A percentile compares a stretch with the other conserved stretches of the same genome.
phyloP scores from a whole-genome alignment of 768 basidiomycete species.

The Kondoa malvinella region DNA sequence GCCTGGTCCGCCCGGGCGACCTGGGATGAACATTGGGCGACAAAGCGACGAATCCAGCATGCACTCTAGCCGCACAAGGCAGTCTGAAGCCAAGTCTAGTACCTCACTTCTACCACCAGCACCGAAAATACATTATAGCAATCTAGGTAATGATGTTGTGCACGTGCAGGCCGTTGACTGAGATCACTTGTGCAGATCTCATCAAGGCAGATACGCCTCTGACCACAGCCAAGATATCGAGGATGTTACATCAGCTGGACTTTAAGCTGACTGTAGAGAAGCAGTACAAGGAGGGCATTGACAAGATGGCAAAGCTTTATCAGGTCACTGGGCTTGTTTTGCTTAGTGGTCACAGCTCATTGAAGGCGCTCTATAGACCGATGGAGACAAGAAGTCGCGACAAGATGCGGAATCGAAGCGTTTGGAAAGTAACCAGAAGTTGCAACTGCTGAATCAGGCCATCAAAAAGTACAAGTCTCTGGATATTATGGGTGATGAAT shows the following conservation, averaged over 20 bases:
- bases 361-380: constrained; percentile 36
- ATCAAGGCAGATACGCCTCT: constrained; percentile 95
- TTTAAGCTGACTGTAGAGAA: constrained; percentile 97
- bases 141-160: constrained; percentile 37
- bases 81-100: neutral
- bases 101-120: constrained; percentile 5
- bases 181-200: constrained; percentile 42
- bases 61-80: neutral
- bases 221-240: constrained; percentile 86
- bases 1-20: neutral
- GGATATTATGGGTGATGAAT: constrained; percentile 68
- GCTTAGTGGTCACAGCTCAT: neutral
- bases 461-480: constrained; percentile 92
- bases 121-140: constrained; percentile 42
- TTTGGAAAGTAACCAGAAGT: constrained; percentile 90
- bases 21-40: neutral
- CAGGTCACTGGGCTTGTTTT: constrained; percentile 33
- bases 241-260: constrained; percentile 95
- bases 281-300: constrained; percentile 94
- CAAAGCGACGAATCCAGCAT: neutral
- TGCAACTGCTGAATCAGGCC: constrained; percentile 74
- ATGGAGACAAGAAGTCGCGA: constrained; percentile 91
- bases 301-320: constrained; percentile 96
- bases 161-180: constrained; percentile 5
- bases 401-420: constrained; percentile 85